These are phyloP conservation scores for Exophiala lecanii-corni DNA, from an alignment of 2,329 filamentous ascomycete species.

Conservation along the genomic window DNA sequence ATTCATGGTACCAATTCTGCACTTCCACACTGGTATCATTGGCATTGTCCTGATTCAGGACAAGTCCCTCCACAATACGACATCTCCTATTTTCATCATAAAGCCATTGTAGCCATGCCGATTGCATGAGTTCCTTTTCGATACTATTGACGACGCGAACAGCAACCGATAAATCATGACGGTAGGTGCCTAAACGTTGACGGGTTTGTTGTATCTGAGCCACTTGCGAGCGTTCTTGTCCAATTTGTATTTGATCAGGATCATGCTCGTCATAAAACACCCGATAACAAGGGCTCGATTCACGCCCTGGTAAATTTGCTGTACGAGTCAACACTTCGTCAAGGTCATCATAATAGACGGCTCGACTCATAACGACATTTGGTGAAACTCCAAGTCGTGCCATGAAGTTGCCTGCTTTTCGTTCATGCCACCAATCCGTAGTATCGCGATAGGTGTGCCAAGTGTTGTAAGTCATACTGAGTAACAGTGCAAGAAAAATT, in stretches of 20 bases:
- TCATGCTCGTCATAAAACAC: conserved; percentile 41
- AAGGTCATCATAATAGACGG: conserved; percentile 77
- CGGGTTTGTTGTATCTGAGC: conserved; percentile 68
- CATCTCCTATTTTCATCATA: conserved; percentile 73
- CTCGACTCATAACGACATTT: conserved; percentile 74
- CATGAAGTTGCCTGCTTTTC: conserved; percentile 78
- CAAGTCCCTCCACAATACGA: conserved; percentile 53
- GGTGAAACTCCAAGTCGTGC: conserved; percentile 71
- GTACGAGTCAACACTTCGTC: conserved; percentile 49
- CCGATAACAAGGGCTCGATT: conserved; percentile 37
- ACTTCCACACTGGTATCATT: conserved; percentile 23
- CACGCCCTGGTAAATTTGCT: conserved; percentile 20
- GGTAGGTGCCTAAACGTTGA: conserved; percentile 74
- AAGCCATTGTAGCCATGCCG: conserved; percentile 94
- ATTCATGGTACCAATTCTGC: conserved; percentile 52
- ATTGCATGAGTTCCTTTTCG: conserved; percentile 76
- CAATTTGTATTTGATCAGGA: conserved; percentile 32
- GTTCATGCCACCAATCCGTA: conserved; percentile 79
- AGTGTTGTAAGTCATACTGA: conserved; percentile 69
- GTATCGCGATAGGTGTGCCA: conserved; percentile 70
- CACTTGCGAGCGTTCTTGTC: conserved; percentile 20
- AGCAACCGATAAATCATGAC: conserved; percentile 86
- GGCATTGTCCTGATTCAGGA: conserved; percentile 31
- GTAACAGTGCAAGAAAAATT: conserved; percentile 62
- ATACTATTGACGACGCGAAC: conserved; percentile 85